Evolutionary conservation across 140 eudicot genomes (phyloP).

Genomic region (Cichorium intybus): DNA sequence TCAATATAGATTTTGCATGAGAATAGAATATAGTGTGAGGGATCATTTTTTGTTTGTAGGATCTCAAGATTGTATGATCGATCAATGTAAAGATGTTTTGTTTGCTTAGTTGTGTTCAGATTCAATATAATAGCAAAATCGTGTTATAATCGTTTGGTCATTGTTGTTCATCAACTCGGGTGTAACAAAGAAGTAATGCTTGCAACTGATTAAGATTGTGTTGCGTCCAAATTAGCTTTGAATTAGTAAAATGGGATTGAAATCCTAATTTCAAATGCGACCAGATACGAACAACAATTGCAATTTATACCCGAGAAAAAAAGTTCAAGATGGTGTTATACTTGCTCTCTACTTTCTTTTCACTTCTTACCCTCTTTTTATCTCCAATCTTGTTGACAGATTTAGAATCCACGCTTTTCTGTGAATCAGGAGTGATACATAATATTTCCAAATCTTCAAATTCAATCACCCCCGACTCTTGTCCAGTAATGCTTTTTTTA

Average conservation of each 20-base stretch:
- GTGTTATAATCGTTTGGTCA: neutral
- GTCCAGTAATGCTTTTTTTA: slow-evolving; percentile 19
- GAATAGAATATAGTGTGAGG: too few relatives aligned
- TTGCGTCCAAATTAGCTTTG: neutral
- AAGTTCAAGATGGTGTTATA: slow-evolving; percentile 50
- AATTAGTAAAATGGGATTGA: neutral
- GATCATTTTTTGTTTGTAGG: too few relatives aligned
- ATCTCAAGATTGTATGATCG: too few relatives aligned
- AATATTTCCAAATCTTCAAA: slow-evolving; percentile 37
- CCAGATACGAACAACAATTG: neutral
- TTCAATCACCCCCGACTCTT: slow-evolving; percentile 45
- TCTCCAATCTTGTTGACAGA: slow-evolving; percentile 11
- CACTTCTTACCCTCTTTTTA: slow-evolving; percentile 22
- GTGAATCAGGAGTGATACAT: slow-evolving; percentile 43
- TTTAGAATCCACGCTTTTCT: slow-evolving; percentile 47
- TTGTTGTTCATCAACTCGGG: too few relatives aligned
- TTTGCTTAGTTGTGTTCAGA: too few relatives aligned
- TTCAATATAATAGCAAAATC: too few relatives aligned
- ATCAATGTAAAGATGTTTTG: too few relatives aligned
- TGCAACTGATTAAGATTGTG: too few relatives aligned
- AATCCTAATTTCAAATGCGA: neutral
- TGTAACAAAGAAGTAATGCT: too few relatives aligned
- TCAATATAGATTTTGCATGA: too few relatives aligned
- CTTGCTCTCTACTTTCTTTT: slow-evolving; percentile 34
- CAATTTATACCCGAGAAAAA: slow-evolving; percentile 48